Conservation (phyloP, 2,329 filamentous ascomycete genomes). For the Aspergillus costaricaensis region DNA sequence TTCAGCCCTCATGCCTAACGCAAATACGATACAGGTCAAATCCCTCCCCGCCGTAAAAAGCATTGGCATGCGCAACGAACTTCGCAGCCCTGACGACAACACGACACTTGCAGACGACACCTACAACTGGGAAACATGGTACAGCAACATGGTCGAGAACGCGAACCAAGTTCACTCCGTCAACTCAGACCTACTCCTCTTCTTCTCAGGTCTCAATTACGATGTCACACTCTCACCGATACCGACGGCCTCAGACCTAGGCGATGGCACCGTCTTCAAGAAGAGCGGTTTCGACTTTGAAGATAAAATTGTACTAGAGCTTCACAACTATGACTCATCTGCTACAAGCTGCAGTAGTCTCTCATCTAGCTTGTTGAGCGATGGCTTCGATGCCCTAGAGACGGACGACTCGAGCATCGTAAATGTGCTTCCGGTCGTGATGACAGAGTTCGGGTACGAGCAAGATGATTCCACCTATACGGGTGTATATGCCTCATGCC, state of each 20-base stretch:
- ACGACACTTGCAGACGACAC: slow-evolving; percentile 19
- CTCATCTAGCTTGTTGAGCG: slow-evolving; percentile 37
- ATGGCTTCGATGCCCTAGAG: slow-evolving; percentile 47
- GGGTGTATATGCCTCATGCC: slow-evolving; percentile 55
- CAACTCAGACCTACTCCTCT: slow-evolving; percentile 49
- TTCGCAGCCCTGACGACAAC: slow-evolving; percentile 30
- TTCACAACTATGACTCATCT: slow-evolving; percentile 51
- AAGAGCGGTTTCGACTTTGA: slow-evolving; percentile 42
- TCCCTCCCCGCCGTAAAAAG: slow-evolving; percentile 30
- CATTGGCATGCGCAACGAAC: slow-evolving; percentile 45
- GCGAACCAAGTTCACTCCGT: slow-evolving; percentile 46
- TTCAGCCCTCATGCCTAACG: background rate
- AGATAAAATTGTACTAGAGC: slow-evolving; percentile 51
- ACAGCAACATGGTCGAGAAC: slow-evolving; percentile 45
- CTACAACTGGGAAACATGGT: slow-evolving; percentile 52
- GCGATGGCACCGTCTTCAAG: slow-evolving; percentile 41
- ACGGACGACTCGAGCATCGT: slow-evolving; percentile 31
- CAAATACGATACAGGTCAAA: slow-evolving; percentile 11
- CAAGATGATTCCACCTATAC: slow-evolving; percentile 52
- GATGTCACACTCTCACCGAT: slow-evolving; percentile 46
- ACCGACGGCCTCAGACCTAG: slow-evolving; percentile 35
- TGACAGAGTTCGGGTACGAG: slow-evolving; percentile 52
- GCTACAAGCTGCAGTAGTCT: slow-evolving; percentile 42
- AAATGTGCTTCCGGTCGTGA: slow-evolving; percentile 42
- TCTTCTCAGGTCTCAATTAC: slow-evolving; percentile 52